Conservation (phyloP, 2,329 filamentous ascomycete genomes). For the Penicillium sp. region DNA sequence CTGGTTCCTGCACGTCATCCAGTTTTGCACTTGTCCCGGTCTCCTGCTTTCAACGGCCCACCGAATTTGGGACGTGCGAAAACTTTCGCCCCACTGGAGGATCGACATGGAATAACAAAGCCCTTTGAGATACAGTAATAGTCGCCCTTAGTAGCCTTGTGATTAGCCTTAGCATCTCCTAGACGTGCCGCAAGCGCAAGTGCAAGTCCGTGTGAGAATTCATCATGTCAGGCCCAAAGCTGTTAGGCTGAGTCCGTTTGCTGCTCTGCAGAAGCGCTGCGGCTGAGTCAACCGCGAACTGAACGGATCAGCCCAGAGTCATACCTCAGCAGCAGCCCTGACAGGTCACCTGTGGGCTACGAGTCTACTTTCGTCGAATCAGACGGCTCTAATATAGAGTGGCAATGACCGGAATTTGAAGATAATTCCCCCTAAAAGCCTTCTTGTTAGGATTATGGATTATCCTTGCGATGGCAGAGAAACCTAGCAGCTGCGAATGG, state of each 20-base stretch:
- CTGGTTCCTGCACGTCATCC: neutral
- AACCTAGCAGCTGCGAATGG: no score
- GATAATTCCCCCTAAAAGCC: no score
- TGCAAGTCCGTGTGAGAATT: no score
- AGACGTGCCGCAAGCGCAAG: neutral
- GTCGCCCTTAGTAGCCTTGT: neutral
- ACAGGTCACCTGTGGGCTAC: no score
- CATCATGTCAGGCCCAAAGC: neutral
- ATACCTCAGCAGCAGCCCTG: neutral
- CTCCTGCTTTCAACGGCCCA: constrained; percentile 6
- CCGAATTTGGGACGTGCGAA: constrained; percentile 10
- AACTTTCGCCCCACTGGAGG: constrained; percentile 5
- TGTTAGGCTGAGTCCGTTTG: neutral
- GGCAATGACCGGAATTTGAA: no score
- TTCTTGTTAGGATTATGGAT: no score
- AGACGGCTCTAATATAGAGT: no score
- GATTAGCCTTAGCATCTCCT: neutral
- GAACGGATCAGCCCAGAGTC: neutral
- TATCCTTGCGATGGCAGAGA: no score
- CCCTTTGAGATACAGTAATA: neutral
- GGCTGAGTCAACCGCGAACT: neutral
- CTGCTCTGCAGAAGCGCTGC: neutral
- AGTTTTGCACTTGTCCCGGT: neutral
- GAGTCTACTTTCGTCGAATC: no score
- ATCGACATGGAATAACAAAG: constrained; percentile 9